phyloP scores from a whole-genome alignment of 495 filamentous ascomycete genomes.

The Penicillium robsamsonii region DNA sequence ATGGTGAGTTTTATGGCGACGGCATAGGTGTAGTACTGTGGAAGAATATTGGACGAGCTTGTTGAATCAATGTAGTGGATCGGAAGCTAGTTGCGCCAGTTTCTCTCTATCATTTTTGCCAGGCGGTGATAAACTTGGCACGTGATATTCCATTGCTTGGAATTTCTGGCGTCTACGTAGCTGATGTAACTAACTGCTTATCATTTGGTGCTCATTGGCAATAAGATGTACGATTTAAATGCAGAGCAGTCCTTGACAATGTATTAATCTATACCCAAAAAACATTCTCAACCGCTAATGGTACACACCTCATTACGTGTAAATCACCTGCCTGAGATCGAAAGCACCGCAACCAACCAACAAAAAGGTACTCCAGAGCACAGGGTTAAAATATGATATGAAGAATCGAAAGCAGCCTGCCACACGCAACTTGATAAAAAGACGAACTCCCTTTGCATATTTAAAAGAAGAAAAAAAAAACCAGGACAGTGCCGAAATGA shows the following conservation, averaged over 20 bases:
- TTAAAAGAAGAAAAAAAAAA: neutral
- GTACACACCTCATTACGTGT: slow-evolving; percentile 29
- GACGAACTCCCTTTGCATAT: slow-evolving; percentile 1
- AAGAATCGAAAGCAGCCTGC: slow-evolving; percentile 23
- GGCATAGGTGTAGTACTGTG: neutral
- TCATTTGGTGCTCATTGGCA: neutral
- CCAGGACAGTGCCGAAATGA: neutral
- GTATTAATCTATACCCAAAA: slow-evolving; percentile 32
- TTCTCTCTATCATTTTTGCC: slow-evolving; percentile 34
- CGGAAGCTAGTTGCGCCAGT: slow-evolving; percentile 20
- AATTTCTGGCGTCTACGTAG: neutral
- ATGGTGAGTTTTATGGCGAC: neutral
- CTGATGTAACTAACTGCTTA: no score
- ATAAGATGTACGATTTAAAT: neutral
- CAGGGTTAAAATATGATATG: slow-evolving; percentile 27
- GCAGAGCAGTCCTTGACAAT: slow-evolving; percentile 7
- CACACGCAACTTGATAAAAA: slow-evolving; percentile 5
- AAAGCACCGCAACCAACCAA: slow-evolving; percentile 19
- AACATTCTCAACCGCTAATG: slow-evolving; percentile 16
- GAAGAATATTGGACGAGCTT: slow-evolving; percentile 3
- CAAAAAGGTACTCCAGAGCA: slow-evolving; percentile 32
- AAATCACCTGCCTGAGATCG: slow-evolving; percentile 25
- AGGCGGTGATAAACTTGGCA: slow-evolving; percentile 16
- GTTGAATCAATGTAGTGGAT: slow-evolving; percentile 12
- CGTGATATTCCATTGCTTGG: slow-evolving; percentile 5